phyloP scores from a whole-genome alignment of 1,139 yeast genomes.

The Hyphopichia buzzinii region DNA sequence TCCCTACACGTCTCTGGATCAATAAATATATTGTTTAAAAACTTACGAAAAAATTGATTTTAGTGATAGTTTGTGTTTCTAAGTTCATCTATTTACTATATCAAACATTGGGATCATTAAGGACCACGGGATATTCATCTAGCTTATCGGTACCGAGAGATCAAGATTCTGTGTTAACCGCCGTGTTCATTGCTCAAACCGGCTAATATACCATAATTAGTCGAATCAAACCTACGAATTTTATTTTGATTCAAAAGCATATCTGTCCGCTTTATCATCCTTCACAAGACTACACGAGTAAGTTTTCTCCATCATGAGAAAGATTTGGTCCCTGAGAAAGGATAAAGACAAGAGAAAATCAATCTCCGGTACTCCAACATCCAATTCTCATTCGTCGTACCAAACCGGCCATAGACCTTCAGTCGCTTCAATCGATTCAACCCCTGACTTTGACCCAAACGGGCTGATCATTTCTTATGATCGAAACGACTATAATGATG shows the following conservation, averaged over 20 bases:
- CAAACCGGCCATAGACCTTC: constrained; percentile 7
- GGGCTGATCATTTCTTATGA: constrained; percentile 6
- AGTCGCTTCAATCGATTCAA: constrained; percentile 5
- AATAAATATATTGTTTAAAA: background rate
- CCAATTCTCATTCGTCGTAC: constrained; percentile 7
- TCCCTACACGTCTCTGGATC: background rate
- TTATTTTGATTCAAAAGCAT: no score
- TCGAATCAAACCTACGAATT: no score
- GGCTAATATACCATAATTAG: no score
- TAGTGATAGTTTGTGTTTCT: no score
- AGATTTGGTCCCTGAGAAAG: constrained; percentile 31
- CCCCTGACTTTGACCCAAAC: constrained; percentile 5
- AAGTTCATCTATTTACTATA: no score
- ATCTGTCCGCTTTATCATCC: no score
- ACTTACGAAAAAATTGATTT: background rate
- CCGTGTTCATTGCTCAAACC: no score
- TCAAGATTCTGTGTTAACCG: no score
- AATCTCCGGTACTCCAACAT: constrained; percentile 12
- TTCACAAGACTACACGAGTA: no score
- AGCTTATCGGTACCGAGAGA: no score
- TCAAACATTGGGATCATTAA: no score
- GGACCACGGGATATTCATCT: no score
- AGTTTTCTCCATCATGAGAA: constrained; percentile 28
- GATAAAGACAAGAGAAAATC: constrained; percentile 28
- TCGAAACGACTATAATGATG: constrained; percentile 2